These are phyloP conservation scores for Bretschneidera sinensis DNA, from an alignment of 345 rosid genomes.

Conservation along the genomic window DNA sequence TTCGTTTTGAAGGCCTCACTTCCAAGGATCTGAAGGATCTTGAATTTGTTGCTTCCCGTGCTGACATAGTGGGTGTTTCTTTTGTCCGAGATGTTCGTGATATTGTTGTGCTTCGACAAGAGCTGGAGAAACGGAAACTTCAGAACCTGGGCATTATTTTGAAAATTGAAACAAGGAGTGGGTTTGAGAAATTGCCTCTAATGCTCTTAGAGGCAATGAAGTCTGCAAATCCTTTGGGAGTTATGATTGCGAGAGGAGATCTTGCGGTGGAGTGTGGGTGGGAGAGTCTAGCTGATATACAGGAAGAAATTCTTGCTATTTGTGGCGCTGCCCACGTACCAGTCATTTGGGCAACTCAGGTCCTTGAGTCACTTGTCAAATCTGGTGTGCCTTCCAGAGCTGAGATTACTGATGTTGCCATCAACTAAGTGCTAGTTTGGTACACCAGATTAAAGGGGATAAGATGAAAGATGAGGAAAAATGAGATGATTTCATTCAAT, in stretches of 20 bases:
- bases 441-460: too few species aligned
- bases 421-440: too few species aligned
- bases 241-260: conserved; percentile 75
- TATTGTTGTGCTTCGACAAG: conserved; percentile 46
- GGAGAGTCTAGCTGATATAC: conserved; percentile 61
- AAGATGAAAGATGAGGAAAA: too few species aligned
- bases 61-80: conserved; percentile 69
- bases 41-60: conserved; percentile 54
- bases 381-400: conserved; percentile 66
- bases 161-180: conserved; percentile 61
- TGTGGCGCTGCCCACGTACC: conserved; percentile 51
- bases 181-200: conserved; percentile 44
- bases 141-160: conserved; percentile 47
- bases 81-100: conserved; percentile 52
- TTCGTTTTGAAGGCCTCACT: conserved; percentile 57
- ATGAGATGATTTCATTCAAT: neutral
- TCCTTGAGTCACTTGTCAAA: conserved; percentile 65
- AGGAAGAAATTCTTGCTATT: conserved; percentile 56
- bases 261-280: conserved; percentile 83
- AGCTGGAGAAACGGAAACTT: conserved; percentile 47
- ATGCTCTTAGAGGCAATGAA: conserved; percentile 64
- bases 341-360: conserved; percentile 70
- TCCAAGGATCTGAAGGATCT: conserved; percentile 69
- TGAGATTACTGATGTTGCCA: conserved; percentile 66
- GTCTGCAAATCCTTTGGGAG: conserved; percentile 56